These are phyloP conservation scores for Phoma sp. DNA, from an alignment of 2,329 filamentous ascomycete genomes.

Conservation along the genomic window DNA sequence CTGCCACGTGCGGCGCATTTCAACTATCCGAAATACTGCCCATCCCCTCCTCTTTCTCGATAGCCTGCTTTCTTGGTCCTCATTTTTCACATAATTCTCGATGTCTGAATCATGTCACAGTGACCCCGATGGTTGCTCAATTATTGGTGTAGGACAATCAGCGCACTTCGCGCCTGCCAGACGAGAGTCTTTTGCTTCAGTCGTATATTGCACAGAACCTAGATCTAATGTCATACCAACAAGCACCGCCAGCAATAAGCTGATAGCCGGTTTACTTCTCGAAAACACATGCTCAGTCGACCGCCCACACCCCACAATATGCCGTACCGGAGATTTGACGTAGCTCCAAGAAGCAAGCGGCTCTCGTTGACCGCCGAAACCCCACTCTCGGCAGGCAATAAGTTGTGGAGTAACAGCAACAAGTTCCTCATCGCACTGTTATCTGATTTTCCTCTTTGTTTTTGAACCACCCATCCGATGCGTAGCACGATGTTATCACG, in stretches of 20 bases:
- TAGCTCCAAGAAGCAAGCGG: conserved; percentile 3
- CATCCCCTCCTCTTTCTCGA: neutral
- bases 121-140: too few relatives aligned
- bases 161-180: neutral
- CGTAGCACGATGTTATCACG: conserved; percentile 11
- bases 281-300: neutral
- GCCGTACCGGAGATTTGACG: conserved; percentile 7
- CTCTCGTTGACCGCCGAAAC: conserved; percentile 2
- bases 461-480: neutral
- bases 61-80: neutral
- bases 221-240: neutral
- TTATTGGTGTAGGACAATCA: neutral
- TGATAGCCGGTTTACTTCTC: too few relatives aligned
- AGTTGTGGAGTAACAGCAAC: neutral
- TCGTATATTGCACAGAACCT: neutral
- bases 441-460: neutral
- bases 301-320: neutral
- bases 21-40: neutral
- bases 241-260: neutral
- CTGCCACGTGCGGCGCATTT: neutral
- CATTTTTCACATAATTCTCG: too few relatives aligned
- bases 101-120: neutral
- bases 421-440: neutral
- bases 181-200: neutral
- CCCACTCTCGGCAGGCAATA: conserved; percentile 16